Base-by-base conservation (phyloP, 768 basidiomycete species). In the Boletus subcaerulescens region DNA sequence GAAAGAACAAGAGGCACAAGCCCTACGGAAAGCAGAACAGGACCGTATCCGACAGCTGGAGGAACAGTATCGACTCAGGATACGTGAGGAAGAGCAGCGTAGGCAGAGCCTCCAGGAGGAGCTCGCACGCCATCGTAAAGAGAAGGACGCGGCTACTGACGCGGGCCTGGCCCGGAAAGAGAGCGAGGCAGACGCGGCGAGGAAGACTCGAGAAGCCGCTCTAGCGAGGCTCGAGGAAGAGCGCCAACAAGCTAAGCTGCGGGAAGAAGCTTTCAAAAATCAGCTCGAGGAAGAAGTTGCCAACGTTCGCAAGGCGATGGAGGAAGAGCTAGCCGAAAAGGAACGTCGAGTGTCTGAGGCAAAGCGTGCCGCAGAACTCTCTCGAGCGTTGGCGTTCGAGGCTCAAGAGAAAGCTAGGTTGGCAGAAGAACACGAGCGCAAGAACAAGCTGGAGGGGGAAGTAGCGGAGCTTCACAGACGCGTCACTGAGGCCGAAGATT, bases 361-460 rank as follows among this genome's bases (percentile, higher is more conserved):
- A 17, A 71, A 67, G 42, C 62, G 63, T n/a, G 60, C 58, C n/a
- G 62, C 62, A 33, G 69, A 70, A 17, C 59, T 69, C 35, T 70
- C 69, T 17, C 60, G 56, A 10, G 52, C 60, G 11, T 40, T 66
- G 45, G 62, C 59, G 8, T 42, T 53, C 11, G 70, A 70, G 40
- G 69, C 66, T 22, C 68, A 72, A 44, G 69, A 71, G 48, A 71
- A 53, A 36, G 62, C 66, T 17, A 62, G 66, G 40, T 13, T 62
- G 33, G 64, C 61, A 13, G 69, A 72, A 45, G 69, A 72, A 54
- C 61, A 69, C 48, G 60, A 69, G 31, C 66, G 60, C 29, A 71
- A 67, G 22, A 65, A 60, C 60, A 62, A 57, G 10, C 44, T 62
- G 24, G 69, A 71, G 40, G 56, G 55, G n/a, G 63, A 71, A 36